phyloP scores from a whole-genome alignment of 2,329 filamentous ascomycete species.

The Sporothrix inflata region DNA sequence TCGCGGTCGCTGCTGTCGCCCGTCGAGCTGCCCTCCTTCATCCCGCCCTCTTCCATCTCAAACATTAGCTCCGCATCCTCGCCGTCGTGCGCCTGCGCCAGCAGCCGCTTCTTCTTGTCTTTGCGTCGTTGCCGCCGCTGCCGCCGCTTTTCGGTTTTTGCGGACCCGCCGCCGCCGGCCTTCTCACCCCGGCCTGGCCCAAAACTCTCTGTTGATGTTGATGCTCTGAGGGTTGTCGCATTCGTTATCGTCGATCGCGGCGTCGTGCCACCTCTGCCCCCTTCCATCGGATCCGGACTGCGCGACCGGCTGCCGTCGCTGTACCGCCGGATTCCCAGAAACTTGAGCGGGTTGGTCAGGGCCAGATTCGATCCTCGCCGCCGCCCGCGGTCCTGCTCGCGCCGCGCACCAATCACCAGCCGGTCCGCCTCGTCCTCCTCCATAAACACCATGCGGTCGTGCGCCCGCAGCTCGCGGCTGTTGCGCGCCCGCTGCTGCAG shows the following conservation, averaged over 20 bases:
- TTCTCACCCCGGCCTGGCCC: not conserved
- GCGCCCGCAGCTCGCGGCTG: slow-evolving; percentile 69
- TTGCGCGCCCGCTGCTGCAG: slow-evolving; percentile 67
- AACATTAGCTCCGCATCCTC: slow-evolving; percentile 81
- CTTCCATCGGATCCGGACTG: not conserved
- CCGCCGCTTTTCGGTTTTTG: slow-evolving; percentile 43
- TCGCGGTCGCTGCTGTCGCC: slow-evolving; percentile 65
- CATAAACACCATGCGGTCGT: slow-evolving; percentile 71
- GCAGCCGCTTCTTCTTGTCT: slow-evolving; percentile 57
- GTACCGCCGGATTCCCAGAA: slow-evolving; percentile 45
- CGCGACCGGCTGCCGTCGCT: slow-evolving; percentile 41
- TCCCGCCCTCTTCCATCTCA: slow-evolving; percentile 83
- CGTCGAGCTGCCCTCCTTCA: slow-evolving; percentile 67
- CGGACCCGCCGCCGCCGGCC: not conserved
- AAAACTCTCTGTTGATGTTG: slow-evolving; percentile 36
- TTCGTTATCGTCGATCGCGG: slow-evolving; percentile 9
- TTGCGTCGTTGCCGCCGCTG: slow-evolving; percentile 54
- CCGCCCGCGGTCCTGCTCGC: slow-evolving; percentile 53
- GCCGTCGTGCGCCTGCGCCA: slow-evolving; percentile 59
- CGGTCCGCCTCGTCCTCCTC: slow-evolving; percentile 74
- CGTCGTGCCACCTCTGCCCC: slow-evolving; percentile 1
- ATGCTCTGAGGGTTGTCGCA: slow-evolving; percentile 43
- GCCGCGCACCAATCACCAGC: slow-evolving; percentile 58
- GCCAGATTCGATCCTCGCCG: slow-evolving; percentile 51
- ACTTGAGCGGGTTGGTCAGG: slow-evolving; percentile 54